These are phyloP conservation scores for Spiraea crenata DNA, from an alignment of 331 rosid species.

Conservation along the genomic window DNA sequence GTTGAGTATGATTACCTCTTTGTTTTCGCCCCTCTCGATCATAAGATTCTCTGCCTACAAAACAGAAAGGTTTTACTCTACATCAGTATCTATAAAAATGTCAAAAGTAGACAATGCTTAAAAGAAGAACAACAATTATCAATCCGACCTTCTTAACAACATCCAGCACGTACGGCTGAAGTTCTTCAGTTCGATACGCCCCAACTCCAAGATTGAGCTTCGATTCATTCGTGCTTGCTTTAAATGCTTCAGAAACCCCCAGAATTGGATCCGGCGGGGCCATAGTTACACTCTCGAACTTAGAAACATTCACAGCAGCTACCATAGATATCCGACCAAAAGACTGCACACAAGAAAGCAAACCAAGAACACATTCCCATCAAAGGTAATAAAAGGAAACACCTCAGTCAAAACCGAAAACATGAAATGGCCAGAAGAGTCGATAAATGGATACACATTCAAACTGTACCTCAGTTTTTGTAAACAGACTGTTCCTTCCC, in stretches of 20 bases:
- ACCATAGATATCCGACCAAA: conserved; percentile 67
- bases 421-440: background rate
- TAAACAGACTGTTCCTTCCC: conserved; percentile 31
- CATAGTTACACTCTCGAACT: conserved; percentile 86
- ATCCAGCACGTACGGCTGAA: conserved; percentile 85
- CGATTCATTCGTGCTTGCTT: conserved; percentile 54
- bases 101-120: conserved; percentile 17
- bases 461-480: conserved; percentile 42
- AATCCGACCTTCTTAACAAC: conserved; percentile 80
- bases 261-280: conserved; percentile 99
- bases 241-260: conserved; percentile 97
- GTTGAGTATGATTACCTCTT: conserved; percentile 60
- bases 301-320: conserved; percentile 67
- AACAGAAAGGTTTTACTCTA: background rate
- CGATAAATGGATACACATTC: background rate
- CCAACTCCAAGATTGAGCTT: conserved; percentile 99
- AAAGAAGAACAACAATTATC: background rate
- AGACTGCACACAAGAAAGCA: conserved; percentile 43
- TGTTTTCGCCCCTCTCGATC: conserved; percentile 87
- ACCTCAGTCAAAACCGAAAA: too few relatives aligned
- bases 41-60: conserved; percentile 83
- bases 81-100: conserved; percentile 1
- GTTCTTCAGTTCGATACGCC: conserved; percentile 82
- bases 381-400: background rate
- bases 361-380: background rate